Evolutionary conservation across 371 early-diverging fungal species (phyloP).

Genomic region (Mortierella polycephala): DNA sequence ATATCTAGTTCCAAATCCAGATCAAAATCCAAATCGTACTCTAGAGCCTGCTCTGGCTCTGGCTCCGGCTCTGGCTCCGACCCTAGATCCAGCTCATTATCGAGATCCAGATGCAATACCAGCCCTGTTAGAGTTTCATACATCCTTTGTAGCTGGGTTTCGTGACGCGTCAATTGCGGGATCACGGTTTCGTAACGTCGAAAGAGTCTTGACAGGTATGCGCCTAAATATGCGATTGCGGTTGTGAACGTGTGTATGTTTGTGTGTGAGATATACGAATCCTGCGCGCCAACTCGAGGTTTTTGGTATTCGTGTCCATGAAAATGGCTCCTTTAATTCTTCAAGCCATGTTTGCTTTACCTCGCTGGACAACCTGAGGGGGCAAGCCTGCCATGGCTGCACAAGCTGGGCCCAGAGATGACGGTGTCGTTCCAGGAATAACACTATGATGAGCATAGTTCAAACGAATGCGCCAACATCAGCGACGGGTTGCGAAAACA

Average conservation of each 20-base stretch:
- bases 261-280: background rate
- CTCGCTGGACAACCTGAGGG: slow-evolving; percentile 24
- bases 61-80: too few relatives aligned
- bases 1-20: too few relatives aligned
- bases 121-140: slow-evolving; percentile 20
- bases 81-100: background rate
- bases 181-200: slow-evolving; percentile 44
- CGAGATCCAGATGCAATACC: slow-evolving; percentile 20
- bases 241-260: background rate
- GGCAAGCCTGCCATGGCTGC: slow-evolving; percentile 45
- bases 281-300: background rate
- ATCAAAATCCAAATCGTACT: too few relatives aligned
- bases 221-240: slow-evolving; percentile 4
- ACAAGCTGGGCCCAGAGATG: slow-evolving; percentile 43
- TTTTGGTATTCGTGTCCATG: background rate
- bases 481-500: background rate
- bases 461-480: background rate
- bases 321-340: background rate
- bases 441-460: slow-evolving; percentile 11
- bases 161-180: slow-evolving; percentile 23
- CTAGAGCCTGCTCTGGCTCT: too few relatives aligned
- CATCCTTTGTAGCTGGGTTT: slow-evolving; percentile 19
- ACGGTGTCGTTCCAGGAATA: slow-evolving; percentile 30
- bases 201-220: slow-evolving; percentile 30
- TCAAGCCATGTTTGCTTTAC: slow-evolving; percentile 1